Conservation (phyloP, 2,329 filamentous ascomycete species). For the Trichoderma sp. region DNA sequence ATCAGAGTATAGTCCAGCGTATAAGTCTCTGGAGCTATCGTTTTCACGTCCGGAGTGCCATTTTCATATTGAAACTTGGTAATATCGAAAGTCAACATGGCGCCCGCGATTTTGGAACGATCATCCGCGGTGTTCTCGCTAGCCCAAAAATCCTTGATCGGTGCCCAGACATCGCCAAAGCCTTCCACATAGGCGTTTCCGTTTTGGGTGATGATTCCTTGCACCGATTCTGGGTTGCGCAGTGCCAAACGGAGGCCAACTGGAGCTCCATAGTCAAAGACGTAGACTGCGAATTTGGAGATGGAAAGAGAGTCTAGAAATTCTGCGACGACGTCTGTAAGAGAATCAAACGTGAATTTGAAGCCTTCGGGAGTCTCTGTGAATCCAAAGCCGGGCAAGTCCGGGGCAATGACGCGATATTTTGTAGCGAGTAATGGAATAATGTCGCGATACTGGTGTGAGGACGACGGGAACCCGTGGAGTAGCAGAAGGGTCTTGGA, state of each 20-base stretch:
- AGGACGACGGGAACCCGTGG: slow-evolving; percentile 20
- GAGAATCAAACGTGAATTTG: slow-evolving; percentile 12
- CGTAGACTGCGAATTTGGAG: background rate
- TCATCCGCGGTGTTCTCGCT: slow-evolving; percentile 11
- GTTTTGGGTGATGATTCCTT: slow-evolving; percentile 15
- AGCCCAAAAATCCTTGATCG: slow-evolving; percentile 17
- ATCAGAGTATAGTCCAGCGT: slow-evolving; percentile 11
- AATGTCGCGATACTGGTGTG: slow-evolving; percentile 12
- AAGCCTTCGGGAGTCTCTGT: slow-evolving; percentile 13
- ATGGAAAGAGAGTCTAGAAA: slow-evolving; percentile 9
- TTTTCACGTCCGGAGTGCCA: background rate
- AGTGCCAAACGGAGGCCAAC: slow-evolving; percentile 10
- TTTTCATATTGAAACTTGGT: slow-evolving; percentile 20
- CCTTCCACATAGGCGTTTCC: slow-evolving; percentile 18
- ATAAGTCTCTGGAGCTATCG: slow-evolving; percentile 8
- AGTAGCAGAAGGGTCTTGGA: slow-evolving; percentile 13
- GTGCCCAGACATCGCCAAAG: slow-evolving; percentile 15
- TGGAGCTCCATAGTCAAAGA: slow-evolving; percentile 17
- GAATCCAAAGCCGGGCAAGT: slow-evolving; percentile 14
- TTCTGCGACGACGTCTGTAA: slow-evolving; percentile 3
- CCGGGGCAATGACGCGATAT: slow-evolving; percentile 17
- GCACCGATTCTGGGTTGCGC: background rate
- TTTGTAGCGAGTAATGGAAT: slow-evolving; percentile 12
- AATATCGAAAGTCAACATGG: slow-evolving; percentile 17
- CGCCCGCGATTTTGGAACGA: slow-evolving; percentile 7